Evolutionary conservation across 2,329 filamentous ascomycete genomes (phyloP), one percentile per base, ranked within the genome.

Genomic region (Pezicula radicicola): DNA sequence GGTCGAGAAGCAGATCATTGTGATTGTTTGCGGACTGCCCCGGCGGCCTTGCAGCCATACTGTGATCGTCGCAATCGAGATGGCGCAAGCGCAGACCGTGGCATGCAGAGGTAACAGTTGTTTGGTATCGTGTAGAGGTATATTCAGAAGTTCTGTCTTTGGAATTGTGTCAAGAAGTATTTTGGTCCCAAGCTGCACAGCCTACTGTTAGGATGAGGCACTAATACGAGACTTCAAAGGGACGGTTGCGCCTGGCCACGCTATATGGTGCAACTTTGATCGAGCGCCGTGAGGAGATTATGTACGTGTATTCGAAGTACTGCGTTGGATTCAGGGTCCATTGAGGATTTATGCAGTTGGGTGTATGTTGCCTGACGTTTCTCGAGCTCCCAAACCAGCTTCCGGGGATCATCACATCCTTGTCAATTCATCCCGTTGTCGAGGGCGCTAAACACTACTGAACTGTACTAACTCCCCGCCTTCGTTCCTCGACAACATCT

Each of bases 1-100:
- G 77, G 69, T 91, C 88, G 67, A 92, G 83, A 52, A 92, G 78
- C 55, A 91, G 79, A 66, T 86, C 79, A 66, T 83, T 59, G 50
- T 64, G 59, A 51, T 65, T 59, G 54, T 55, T 68, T 73, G 75
- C 73, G 61, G 76, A 69, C 63, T 71, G 76, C 67, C 75, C 76
- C 57, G 74, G 74, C 66, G 75, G 75, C 66, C 75, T 76, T 73
- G 81, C 81, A 73, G 82, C 77, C 83, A 87, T 87, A 72, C 74
- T 75, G 73, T 46, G 47, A 49, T 57, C 48, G 60, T 61, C 60
- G 60, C 62, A 62, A 50, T 63, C 53, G 53, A 52, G 51, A 54
- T 48, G 46, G 57, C 55, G 54, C 56, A 39, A 48, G 46, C 30
- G 46, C 30, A 25, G 19, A 27, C 12, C 6, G 21, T 39, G 16